Base-by-base conservation (phyloP, 371 early-diverging fungal genomes). In the Cladochytrium tenue region DNA sequence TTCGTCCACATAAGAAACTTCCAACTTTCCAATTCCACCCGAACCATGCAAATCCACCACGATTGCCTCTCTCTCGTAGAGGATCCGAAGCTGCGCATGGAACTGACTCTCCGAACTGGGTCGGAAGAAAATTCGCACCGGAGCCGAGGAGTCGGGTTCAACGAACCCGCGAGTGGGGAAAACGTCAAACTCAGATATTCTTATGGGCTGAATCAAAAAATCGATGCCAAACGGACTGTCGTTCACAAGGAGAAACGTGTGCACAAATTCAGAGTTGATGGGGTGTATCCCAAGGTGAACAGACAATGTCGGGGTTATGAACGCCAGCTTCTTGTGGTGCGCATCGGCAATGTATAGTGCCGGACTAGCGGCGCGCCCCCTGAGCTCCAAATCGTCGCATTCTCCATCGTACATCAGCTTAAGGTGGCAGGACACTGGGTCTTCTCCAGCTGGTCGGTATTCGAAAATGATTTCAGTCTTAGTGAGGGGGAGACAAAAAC, bases 261-360 rank as follows among this genome's bases (percentile, higher is more conserved):
- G 68, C 23, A 69, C 68, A 63, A 65, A 68, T 32, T 70, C 69
- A 2, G 74, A 68, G 33, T 77, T 73, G 35, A 86, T 68, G 3
- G 83, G 80, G 66, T 82, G 82, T 13, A 86, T 81, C 1, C 85
- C 85, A 10, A 86, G 56, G 57, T 85, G 72, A 7, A 82, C 30
- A 10, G 68, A 53, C 23, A 61, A 27, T 23, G 43, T 33, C 23
- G 71, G 56, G 1, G 26, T 32, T 7, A 17, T 35, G 1, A 62
- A 68, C 2, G 56, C 53, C 0, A 81, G 60, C 0, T 25, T n/a
- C 35, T 78, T 74, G 52, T 73, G 62, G 17, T 60, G 31, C 2
- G 63, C 27, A 25, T 64, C 67, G 50, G 66, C 64, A 2, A 80
- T 51, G 25, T 68, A 60, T 13, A 85, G 66, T 20, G 62, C 53